Percentiles rank a stretch among this genome's conserved stretches.
These are phyloP conservation scores for Anisodus tanguticus DNA, from an alignment of 257 asterid genomes.

Conservation along the genomic window DNA sequence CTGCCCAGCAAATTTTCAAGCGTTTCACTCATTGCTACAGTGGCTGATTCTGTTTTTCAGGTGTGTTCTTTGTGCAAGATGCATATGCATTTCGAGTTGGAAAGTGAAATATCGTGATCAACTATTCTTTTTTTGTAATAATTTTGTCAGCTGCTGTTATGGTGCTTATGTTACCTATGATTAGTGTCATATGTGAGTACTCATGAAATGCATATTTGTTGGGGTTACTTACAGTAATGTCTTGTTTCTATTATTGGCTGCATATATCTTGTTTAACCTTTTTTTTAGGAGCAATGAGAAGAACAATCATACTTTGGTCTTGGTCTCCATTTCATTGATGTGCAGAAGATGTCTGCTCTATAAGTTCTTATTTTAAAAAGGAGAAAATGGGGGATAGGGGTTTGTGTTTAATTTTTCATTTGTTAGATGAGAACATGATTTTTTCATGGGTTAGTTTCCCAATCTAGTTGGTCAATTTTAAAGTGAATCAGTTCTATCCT, in stretches of 20 bases:
- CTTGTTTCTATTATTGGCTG: constrained; percentile 5
- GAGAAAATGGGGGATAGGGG: background rate
- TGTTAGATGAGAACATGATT: background rate
- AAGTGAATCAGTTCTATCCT: background rate
- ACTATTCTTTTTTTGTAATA: background rate
- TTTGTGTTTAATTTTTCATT: background rate
- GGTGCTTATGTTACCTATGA: background rate
- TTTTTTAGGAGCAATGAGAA: constrained; percentile 5
- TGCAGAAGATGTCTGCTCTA: constrained; percentile 1
- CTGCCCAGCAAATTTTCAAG: constrained; percentile 43
- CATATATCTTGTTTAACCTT: background rate
- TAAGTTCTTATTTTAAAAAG: background rate
- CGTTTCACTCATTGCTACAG: constrained; percentile 50
- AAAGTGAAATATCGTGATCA: background rate
- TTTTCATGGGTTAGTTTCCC: constrained; percentile 1
- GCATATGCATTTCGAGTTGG: background rate
- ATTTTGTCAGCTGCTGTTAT: background rate
- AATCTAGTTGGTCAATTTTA: background rate
- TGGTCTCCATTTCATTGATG: background rate
- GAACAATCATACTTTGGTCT: background rate
- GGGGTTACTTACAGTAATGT: background rate
- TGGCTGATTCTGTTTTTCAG: constrained; percentile 74
- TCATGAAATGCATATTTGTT: background rate
- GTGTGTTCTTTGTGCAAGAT: constrained; percentile 43
- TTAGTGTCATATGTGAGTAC: background rate